These are phyloP conservation scores for Ambrosia trifida DNA, from an alignment of 129 eudicot species.

Conservation along the genomic window DNA sequence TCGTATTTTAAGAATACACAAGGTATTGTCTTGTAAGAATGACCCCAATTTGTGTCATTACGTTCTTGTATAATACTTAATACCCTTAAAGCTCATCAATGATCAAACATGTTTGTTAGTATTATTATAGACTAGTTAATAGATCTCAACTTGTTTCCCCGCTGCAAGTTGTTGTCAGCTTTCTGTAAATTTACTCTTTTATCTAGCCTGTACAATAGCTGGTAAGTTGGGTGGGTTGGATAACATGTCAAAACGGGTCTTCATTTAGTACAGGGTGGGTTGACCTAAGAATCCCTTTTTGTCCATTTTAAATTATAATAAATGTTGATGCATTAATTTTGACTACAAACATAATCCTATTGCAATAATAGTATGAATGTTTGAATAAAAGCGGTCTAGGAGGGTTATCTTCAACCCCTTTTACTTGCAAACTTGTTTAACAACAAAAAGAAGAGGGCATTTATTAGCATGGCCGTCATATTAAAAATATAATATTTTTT, in stretches of 20 bases:
- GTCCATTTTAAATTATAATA: no score
- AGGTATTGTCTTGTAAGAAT: constrained; percentile 42
- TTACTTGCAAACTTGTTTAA: not conserved
- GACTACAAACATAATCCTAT: not conserved
- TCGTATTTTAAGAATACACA: constrained; percentile 91
- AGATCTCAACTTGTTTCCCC: not conserved
- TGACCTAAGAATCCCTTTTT: no score
- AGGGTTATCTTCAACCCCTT: not conserved
- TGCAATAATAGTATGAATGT: not conserved
- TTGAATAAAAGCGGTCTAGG: not conserved
- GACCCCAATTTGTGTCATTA: not conserved
- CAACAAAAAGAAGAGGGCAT: not conserved
- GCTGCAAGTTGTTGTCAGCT: constrained; percentile 2
- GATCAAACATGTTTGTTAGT: not conserved
- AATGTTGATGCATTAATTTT: not conserved
- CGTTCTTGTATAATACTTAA: not conserved
- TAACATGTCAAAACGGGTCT: not conserved
- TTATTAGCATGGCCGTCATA: not conserved
- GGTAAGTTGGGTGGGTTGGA: constrained; percentile 7
- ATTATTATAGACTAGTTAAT: not conserved
- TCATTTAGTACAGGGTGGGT: not conserved
- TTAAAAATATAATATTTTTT: not conserved
- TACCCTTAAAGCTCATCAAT: not conserved
- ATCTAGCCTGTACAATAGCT: not conserved
- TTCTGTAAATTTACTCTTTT: not conserved